Conservation (phyloP, 2,329 filamentous ascomycete species). For the Pyricularia grisea region DNA sequence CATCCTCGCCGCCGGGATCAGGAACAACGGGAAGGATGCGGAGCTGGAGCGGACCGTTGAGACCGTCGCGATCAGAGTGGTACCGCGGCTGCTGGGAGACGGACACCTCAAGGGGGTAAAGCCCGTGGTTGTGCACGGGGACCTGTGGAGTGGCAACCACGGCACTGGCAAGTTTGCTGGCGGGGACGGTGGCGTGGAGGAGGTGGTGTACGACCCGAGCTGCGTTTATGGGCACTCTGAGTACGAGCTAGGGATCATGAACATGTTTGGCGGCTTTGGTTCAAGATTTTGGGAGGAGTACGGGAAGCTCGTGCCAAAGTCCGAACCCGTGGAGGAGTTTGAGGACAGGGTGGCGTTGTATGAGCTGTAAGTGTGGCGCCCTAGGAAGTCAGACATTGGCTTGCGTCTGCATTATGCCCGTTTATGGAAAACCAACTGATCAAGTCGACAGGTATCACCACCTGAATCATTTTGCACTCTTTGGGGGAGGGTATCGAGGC, state of each 20-base stretch:
- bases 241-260: conserved; percentile 90
- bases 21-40: conserved; percentile 53
- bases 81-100: conserved; percentile 67
- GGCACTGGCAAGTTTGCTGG: conserved; percentile 51
- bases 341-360: conserved; percentile 76
- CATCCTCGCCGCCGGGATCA: conserved; percentile 48
- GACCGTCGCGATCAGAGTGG: conserved; percentile 50
- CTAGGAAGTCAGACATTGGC: not conserved
- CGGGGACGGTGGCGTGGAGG: conserved; percentile 41
- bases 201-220: conserved; percentile 76
- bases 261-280: conserved; percentile 89
- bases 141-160: conserved; percentile 89
- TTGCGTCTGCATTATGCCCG: not conserved
- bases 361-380: conserved; percentile 55
- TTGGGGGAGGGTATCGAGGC: conserved; percentile 68
- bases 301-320: conserved; percentile 62
- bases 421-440: not conserved
- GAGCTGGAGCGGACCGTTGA: conserved; percentile 58
- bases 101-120: conserved; percentile 51
- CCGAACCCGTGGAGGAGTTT: conserved; percentile 73
- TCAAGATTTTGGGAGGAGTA: conserved; percentile 68
- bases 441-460: conserved; percentile 62
- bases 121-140: conserved; percentile 83
- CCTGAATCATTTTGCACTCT: conserved; percentile 79
- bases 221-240: conserved; percentile 80